A percentile compares a stretch with the other conserved stretches of the same genome.
Evolutionary conservation across 2,329 filamentous ascomycete genomes (phyloP).

Genomic region (Geosmithia putterillii): DNA sequence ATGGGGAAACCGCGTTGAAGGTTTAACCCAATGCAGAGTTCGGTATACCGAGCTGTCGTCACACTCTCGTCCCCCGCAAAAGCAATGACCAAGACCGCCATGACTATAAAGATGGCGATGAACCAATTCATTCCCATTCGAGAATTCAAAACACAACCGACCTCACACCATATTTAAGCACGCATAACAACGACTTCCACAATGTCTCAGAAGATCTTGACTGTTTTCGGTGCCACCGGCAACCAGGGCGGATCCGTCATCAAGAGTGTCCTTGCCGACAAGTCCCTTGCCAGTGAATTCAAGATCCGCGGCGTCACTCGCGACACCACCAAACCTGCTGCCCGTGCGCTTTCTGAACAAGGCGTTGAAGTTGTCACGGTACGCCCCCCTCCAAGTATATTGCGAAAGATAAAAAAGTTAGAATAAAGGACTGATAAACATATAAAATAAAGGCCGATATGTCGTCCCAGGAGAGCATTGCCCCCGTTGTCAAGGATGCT

Average conservation of each 20-base stretch:
- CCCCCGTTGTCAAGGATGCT: conserved; percentile 24
- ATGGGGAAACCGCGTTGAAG: no score
- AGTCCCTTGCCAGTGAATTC: conserved; percentile 28
- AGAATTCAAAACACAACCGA: not conserved
- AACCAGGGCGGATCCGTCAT: conserved; percentile 36
- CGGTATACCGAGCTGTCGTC: not conserved
- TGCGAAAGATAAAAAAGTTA: not conserved
- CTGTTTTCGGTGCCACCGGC: conserved; percentile 36
- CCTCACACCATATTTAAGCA: not conserved
- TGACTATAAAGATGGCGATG: not conserved
- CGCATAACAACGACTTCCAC: not conserved
- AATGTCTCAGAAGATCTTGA: conserved; percentile 15
- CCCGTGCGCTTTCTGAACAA: conserved; percentile 21
- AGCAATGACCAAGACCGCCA: not conserved
- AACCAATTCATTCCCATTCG: not conserved
- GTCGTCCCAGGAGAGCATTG: conserved; percentile 18
- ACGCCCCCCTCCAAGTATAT: conserved; percentile 2
- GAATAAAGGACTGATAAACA: not conserved
- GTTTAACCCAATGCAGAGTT: no score
- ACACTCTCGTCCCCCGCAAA: not conserved
- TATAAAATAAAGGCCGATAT: conserved; percentile 25
- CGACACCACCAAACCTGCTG: conserved; percentile 24
- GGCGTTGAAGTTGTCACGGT: conserved; percentile 30
- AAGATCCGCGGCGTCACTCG: conserved; percentile 34
- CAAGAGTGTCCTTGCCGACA: conserved; percentile 28